Conservation (phyloP, 208 protist genomes). For the Wallacemonas rigidus region DNA sequence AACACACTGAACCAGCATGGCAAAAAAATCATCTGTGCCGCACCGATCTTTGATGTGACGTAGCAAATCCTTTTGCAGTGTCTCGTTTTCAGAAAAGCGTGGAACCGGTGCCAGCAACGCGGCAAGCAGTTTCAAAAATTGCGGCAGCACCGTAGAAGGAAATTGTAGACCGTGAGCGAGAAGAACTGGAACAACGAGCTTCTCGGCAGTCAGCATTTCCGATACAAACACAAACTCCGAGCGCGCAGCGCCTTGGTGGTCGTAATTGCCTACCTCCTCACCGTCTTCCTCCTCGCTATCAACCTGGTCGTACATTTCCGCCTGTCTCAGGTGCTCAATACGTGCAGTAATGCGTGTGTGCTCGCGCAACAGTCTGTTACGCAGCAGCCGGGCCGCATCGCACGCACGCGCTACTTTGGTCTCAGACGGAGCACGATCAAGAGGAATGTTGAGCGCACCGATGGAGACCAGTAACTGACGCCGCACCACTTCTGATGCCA, state of each 20-base stretch:
- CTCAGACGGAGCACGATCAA: conserved; percentile 36
- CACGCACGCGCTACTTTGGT: conserved; percentile 54
- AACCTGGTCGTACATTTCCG: conserved; percentile 56
- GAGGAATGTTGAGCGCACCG: conserved; percentile 57
- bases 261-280: conserved; percentile 29
- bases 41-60: conserved; percentile 64
- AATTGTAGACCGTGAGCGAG: conserved; percentile 81
- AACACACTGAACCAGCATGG: conserved; percentile 74
- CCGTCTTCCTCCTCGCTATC: conserved; percentile 39
- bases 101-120: conserved; percentile 74
- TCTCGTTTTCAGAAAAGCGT: conserved; percentile 51
- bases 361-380: conserved; percentile 78
- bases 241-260: conserved; percentile 26
- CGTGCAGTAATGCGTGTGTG: conserved; percentile 60
- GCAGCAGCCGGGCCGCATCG: conserved; percentile 68
- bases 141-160: conserved; percentile 63
- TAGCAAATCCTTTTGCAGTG: conserved; percentile 65
- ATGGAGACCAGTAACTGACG: conserved; percentile 69
- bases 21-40: conserved; percentile 85
- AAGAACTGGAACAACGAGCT: conserved; percentile 75
- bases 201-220: conserved; percentile 84
- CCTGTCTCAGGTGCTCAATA: conserved; percentile 63
- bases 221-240: conserved; percentile 75
- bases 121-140: conserved; percentile 79
- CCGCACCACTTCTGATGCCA: conserved; percentile 71